Conservation (phyloP, 495 filamentous ascomycete species). For the Penicillium maclennaniae region DNA sequence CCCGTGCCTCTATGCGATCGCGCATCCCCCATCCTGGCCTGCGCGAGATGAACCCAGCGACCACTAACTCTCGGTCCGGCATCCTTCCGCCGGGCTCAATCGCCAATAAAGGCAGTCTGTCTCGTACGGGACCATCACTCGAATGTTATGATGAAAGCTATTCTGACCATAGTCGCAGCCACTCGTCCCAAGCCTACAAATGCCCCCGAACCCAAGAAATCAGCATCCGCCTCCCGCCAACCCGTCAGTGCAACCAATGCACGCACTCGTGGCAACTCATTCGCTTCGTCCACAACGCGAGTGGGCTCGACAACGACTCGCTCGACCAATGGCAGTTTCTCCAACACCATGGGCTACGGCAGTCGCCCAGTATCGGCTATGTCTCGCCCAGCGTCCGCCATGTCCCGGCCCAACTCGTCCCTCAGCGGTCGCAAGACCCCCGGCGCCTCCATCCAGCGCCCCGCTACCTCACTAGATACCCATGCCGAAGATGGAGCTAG, state of each 20-base stretch:
- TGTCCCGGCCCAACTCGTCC: constrained; percentile 46
- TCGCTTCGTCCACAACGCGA: constrained; percentile 41
- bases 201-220: constrained; percentile 34
- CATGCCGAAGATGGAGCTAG: constrained; percentile 44
- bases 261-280: constrained; percentile 40
- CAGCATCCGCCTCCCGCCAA: constrained; percentile 29
- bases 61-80: constrained; percentile 62
- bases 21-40: constrained; percentile 40
- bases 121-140: constrained; percentile 27
- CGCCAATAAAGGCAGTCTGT: constrained; percentile 32
- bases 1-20: constrained; percentile 29
- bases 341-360: constrained; percentile 54
- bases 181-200: constrained; percentile 53
- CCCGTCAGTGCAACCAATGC: constrained; percentile 36
- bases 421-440: constrained; percentile 39
- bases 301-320: constrained; percentile 48
- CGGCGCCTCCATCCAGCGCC: constrained; percentile 47
- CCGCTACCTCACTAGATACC: constrained; percentile 59
- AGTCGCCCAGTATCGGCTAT: constrained; percentile 45
- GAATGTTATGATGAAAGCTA: not conserved
- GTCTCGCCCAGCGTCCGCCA: constrained; percentile 44
- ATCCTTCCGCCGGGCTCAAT: constrained; percentile 48
- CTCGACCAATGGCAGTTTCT: constrained; percentile 46
- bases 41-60: constrained; percentile 59
- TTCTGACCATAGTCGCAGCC: constrained; percentile 32